Conservation (phyloP, 2,329 filamentous ascomycete genomes). For the Ophiostoma fasciatum region DNA sequence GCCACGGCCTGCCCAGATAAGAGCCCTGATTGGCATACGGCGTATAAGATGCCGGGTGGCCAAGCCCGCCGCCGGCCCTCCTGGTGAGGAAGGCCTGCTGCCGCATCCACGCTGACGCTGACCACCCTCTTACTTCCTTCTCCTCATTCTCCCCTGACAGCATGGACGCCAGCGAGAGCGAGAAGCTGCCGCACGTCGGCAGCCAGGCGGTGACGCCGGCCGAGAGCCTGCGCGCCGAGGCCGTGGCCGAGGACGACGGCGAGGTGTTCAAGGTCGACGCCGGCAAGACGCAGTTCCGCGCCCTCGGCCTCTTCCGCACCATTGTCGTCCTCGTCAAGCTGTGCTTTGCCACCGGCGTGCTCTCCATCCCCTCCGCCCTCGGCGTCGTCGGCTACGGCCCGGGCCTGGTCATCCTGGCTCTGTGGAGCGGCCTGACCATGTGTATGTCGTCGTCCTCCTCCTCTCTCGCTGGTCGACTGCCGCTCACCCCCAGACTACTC, state of each 20-base stretch:
- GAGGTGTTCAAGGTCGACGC: conserved; percentile 10
- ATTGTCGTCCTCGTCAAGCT: conserved; percentile 31
- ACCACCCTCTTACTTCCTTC: too few species aligned
- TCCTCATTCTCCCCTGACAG: too few species aligned
- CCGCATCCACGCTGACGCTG: too few species aligned
- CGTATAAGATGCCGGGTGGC: too few species aligned
- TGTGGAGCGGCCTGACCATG: conserved; percentile 59
- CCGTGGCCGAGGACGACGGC: conserved; percentile 7
- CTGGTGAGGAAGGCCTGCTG: too few species aligned
- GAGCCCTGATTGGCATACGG: too few species aligned
- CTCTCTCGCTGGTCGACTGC: neutral
- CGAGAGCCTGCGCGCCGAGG: conserved; percentile 2
- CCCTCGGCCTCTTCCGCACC: conserved; percentile 29
- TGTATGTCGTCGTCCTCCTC: conserved; percentile 24
- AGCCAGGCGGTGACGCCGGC: neutral
- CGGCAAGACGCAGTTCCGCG: conserved; percentile 23
- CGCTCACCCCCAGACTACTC: conserved; percentile 18
- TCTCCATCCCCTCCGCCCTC: conserved; percentile 22
- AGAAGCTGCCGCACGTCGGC: too few species aligned
- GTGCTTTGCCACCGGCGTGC: conserved; percentile 40
- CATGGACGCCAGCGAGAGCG: too few species aligned
- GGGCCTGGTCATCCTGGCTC: too few species aligned
- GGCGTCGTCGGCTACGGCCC: too few species aligned
- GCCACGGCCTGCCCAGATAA: too few species aligned
- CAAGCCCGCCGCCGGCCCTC: too few species aligned